Conservation (phyloP, 345 rosid genomes). For the Zanthoxylum bungeanum region DNA sequence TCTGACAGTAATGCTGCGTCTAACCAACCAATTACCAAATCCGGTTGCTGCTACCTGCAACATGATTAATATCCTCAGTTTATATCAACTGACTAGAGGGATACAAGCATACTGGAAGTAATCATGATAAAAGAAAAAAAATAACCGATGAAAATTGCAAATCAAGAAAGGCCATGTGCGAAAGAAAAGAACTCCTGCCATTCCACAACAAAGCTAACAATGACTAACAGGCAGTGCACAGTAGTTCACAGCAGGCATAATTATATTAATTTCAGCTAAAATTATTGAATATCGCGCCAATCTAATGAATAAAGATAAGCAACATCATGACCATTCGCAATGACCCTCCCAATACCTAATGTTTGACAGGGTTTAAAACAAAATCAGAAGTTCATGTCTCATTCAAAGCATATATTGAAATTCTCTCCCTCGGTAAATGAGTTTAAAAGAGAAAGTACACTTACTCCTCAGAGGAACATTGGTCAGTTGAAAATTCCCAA, state of each 20-base stretch:
- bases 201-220: background rate
- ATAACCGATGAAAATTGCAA: background rate
- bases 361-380: background rate
- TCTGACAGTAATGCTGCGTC: background rate
- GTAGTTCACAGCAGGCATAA: background rate
- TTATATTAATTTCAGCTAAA: background rate
- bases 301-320: background rate
- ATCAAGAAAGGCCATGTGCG: background rate
- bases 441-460: background rate
- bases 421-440: background rate
- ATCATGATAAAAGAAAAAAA: background rate
- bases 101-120: background rate
- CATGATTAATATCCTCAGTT: background rate
- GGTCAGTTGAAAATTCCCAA: constrained; percentile 54
- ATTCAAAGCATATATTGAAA: background rate
- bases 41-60: constrained; percentile 1
- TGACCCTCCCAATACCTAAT: background rate
- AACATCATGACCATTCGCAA: background rate
- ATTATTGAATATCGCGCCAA: background rate
- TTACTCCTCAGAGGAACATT: constrained; percentile 22
- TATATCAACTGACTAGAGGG: background rate
- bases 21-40: background rate
- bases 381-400: background rate
- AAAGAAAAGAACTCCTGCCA: background rate
- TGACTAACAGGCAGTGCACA: background rate